Evolutionary conservation across 2,329 filamentous ascomycete species (phyloP).

Genomic region (Emydomyces testavorans): DNA sequence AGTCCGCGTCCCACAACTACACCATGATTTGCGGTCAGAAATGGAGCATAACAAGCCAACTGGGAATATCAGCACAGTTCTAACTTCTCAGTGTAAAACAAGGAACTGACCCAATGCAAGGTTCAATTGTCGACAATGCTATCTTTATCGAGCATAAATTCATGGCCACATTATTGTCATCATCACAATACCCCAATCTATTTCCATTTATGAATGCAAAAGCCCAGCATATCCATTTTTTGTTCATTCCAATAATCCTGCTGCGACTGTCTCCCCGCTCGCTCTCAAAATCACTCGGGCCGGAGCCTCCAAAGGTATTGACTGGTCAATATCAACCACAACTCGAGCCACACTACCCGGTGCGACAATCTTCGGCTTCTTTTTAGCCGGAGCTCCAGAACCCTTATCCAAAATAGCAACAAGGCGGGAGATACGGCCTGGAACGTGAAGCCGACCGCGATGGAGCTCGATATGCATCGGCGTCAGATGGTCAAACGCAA

Average conservation of each 20-base stretch:
- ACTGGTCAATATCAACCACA: constrained; percentile 58
- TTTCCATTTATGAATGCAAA: not conserved
- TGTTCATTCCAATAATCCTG: constrained; percentile 64
- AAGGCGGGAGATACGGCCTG: constrained; percentile 62
- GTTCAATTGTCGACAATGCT: too few relatives aligned
- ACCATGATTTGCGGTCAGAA: too few relatives aligned
- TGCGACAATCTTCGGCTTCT: constrained; percentile 72
- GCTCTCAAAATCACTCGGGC: constrained; percentile 70
- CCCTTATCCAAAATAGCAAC: constrained; percentile 66
- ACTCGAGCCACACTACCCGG: constrained; percentile 68
- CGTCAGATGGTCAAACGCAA: constrained; percentile 80
- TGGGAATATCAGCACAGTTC: too few relatives aligned
- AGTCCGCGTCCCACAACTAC: too few relatives aligned
- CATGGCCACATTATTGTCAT: not conserved
- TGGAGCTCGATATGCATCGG: constrained; percentile 86
- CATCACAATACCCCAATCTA: not conserved
- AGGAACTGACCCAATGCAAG: too few relatives aligned
- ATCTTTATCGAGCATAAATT: too few relatives aligned
- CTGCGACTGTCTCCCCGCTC: constrained; percentile 73
- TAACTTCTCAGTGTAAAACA: too few relatives aligned
- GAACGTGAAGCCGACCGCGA: constrained; percentile 66
- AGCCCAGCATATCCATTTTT: too few relatives aligned
- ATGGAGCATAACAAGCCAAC: too few relatives aligned
- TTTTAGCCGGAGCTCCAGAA: constrained; percentile 64
- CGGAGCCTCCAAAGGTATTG: constrained; percentile 68